Evolutionary conservation across 176 grass and related monocot genomes (phyloP), one percentile per base, ranked within the genome.

Genomic region (Echinochloa phyllopogon): DNA sequence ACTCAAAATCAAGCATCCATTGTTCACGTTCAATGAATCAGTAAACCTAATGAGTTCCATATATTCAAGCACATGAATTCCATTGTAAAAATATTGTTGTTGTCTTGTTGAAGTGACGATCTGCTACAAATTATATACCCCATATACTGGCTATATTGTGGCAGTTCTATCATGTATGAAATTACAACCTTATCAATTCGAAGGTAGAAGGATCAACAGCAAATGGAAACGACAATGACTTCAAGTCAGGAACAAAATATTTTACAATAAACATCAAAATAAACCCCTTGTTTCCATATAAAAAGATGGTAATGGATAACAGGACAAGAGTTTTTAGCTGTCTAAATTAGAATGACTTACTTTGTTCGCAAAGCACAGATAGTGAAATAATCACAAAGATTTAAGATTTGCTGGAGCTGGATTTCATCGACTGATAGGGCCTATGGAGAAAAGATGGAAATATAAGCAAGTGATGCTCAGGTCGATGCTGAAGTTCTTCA

Each of bases 341-440:
- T 81, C 42, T 84, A 67, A 64, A 78, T 65, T 65, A 79, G 79
- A 79, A 75, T 48, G 63, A 69, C 89, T 37, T 95, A 98, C 96
- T 92, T 98, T 83, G 85, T 93, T 83, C 89, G 85, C 33, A 95
- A 85, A 66, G 77, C 71, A 89, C 91, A 98, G 80, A 95, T 89
- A 64, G 96, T 94, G 63, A 95, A 93, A 57, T 98, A 84, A 79
- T 98, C 96, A 61, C 87, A 90, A 67, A 98, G 91, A 81, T 86
- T 81, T 72, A 95, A 88, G 72, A 95, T 81, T 89, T 94, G 87
- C 70, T 94, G 82, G 61, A 98, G 69, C 88, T 94, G 91, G 85
- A 93, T 87, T 85, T 95, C 93, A 90, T 91, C 83, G 74, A 90
- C 77, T 25, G 87, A 92, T 52, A 98, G 71, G 86, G 68, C 89